Evolutionary conservation across 2,329 filamentous ascomycete genomes (phyloP).

Genomic region (Ophiostoma ips): DNA sequence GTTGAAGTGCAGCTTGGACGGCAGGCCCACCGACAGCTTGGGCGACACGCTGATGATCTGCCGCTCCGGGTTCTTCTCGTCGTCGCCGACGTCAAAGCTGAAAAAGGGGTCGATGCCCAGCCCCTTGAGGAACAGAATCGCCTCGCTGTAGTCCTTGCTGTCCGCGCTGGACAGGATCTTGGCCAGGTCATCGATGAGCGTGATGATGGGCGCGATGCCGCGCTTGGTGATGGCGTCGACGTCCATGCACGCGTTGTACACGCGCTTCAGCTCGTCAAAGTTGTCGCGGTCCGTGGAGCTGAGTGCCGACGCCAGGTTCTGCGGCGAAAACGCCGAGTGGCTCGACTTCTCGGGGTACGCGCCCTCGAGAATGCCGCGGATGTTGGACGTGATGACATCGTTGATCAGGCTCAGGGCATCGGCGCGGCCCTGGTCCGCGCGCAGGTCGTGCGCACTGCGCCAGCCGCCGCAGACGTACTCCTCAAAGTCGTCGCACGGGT

Average conservation of each 20-base stretch:
- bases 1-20: conserved; percentile 47
- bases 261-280: conserved; percentile 50
- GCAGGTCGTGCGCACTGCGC: conserved; percentile 48
- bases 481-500: conserved; percentile 58
- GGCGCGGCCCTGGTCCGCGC: conserved; percentile 45
- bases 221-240: conserved; percentile 39
- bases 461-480: conserved; percentile 55
- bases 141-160: conserved; percentile 26
- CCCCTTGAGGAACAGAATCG: conserved; percentile 31
- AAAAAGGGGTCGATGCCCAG: conserved; percentile 29
- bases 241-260: conserved; percentile 53
- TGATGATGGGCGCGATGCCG: conserved; percentile 41
- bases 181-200: conserved; percentile 37
- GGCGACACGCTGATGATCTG: conserved; percentile 27
- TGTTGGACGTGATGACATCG: conserved; percentile 42
- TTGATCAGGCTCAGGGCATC: conserved; percentile 48
- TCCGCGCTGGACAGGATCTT: neutral
- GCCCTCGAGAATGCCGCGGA: conserved; percentile 50
- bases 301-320: conserved; percentile 20
- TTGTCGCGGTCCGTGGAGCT: conserved; percentile 43
- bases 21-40: conserved; percentile 41
- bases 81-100: conserved; percentile 24
- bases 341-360: conserved; percentile 31
- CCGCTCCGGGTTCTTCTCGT: conserved; percentile 27
- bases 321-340: conserved; percentile 31